phyloP scores from a whole-genome alignment of 352 stramenopile species.

The Phytophthora boehmeriae region DNA sequence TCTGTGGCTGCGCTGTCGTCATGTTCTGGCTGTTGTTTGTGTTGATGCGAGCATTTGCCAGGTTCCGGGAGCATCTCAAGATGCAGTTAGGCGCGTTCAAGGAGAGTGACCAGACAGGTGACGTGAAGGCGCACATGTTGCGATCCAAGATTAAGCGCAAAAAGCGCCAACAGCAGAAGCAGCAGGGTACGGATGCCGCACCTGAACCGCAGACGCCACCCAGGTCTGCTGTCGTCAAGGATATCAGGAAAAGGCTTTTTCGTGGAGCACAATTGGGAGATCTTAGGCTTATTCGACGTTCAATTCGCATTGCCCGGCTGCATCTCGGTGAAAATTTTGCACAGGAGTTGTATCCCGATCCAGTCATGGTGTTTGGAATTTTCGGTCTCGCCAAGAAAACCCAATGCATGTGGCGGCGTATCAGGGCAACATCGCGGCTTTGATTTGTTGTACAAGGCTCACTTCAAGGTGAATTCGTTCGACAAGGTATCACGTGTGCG shows the following conservation, averaged over 20 bases:
- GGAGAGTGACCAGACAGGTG: slow-evolving; percentile 81
- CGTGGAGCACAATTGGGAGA: slow-evolving; percentile 75
- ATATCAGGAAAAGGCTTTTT: slow-evolving; percentile 72
- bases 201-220: slow-evolving; percentile 14
- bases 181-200: slow-evolving; percentile 15
- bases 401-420: slow-evolving; percentile 86
- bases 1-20: slow-evolving; percentile 43
- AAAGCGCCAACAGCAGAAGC: slow-evolving; percentile 45
- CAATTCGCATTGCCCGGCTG: slow-evolving; percentile 58
- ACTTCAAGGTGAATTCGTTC: slow-evolving; percentile 73
- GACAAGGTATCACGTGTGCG: slow-evolving; percentile 83
- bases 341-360: slow-evolving; percentile 68
- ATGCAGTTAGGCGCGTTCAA: slow-evolving; percentile 86
- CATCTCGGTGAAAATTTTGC: slow-evolving; percentile 63
- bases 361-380: slow-evolving; percentile 67
- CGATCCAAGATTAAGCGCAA: slow-evolving; percentile 59
- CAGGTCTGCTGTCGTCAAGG: slow-evolving; percentile 44
- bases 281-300: slow-evolving; percentile 56
- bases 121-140: slow-evolving; percentile 73
- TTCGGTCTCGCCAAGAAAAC: slow-evolving; percentile 85
- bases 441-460: slow-evolving; percentile 63
- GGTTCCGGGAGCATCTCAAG: slow-evolving; percentile 85
- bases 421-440: slow-evolving; percentile 75
- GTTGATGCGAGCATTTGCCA: slow-evolving; percentile 71
- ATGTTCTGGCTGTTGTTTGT: slow-evolving; percentile 73